These are phyloP conservation scores for Cystoisospora suis DNA, from an alignment of 169 alveolate genomes.

Conservation along the genomic window DNA sequence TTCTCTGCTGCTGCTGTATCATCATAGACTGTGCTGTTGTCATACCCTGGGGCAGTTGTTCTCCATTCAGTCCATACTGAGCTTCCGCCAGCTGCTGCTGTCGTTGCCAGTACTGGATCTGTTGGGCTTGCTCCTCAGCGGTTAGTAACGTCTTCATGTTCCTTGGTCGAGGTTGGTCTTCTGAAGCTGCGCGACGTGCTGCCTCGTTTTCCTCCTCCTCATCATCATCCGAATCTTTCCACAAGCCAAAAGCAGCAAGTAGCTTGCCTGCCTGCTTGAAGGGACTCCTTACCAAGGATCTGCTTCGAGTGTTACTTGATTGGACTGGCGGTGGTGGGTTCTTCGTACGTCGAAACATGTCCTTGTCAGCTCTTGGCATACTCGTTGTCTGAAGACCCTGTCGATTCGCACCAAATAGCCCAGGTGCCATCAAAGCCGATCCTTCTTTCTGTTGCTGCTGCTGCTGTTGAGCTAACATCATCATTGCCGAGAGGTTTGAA, in stretches of 20 bases:
- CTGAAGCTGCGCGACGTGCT: not conserved
- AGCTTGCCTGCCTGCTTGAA: constrained; percentile 18
- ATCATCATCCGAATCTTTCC: not conserved
- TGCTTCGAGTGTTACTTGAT: not conserved
- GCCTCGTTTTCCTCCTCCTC: not conserved
- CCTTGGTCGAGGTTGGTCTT: too few relatives aligned
- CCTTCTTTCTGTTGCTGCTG: too few relatives aligned
- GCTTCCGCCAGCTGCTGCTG: constrained; percentile 27
- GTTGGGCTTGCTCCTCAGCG: constrained; percentile 55
- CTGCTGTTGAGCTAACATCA: too few relatives aligned
- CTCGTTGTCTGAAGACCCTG: constrained; percentile 11
- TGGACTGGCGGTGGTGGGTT: not conserved
- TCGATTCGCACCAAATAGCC: too few relatives aligned
- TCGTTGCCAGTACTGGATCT: constrained; percentile 66
- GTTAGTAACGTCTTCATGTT: too few relatives aligned
- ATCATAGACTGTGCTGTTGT: too few relatives aligned
- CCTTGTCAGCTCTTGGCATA: not conserved
- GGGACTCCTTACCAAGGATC: not conserved
- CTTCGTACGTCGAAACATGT: constrained; percentile 1
- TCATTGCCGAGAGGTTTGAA: too few relatives aligned
- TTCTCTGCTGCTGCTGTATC: too few relatives aligned
- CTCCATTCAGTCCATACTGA: too few relatives aligned
- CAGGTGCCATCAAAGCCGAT: too few relatives aligned
- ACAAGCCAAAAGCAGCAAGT: not conserved
- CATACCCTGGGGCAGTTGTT: too few relatives aligned